Evolutionary conservation across 129 eudicot species (phyloP).

Genomic region (Ambrosia artemisiifolia): DNA sequence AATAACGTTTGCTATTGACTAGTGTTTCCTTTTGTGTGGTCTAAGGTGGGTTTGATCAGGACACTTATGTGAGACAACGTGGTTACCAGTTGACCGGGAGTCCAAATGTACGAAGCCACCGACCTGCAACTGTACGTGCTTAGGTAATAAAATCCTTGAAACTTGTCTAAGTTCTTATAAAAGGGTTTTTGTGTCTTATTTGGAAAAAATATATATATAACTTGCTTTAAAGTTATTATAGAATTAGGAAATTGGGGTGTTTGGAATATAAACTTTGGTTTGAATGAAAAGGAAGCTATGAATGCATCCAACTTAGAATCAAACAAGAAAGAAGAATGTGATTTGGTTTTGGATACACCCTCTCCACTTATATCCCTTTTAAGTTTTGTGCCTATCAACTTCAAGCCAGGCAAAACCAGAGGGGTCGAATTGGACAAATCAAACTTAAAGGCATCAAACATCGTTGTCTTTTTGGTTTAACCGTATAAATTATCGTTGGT

Average conservation of each 20-base stretch:
- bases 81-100: background rate
- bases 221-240: background rate
- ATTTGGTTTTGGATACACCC: conserved; percentile 1
- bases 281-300: background rate
- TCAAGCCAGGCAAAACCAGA: background rate
- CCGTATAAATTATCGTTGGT: background rate
- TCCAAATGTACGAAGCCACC: conserved; percentile 18
- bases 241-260: background rate
- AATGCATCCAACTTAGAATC: background rate
- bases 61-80: background rate
- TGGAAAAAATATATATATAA: background rate
- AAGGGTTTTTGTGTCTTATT: conserved; percentile 10
- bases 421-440: background rate
- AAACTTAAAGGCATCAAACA: background rate
- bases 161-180: background rate
- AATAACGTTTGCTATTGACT: background rate
- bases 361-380: background rate
- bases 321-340: conserved; percentile 2
- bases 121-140: conserved; percentile 24
- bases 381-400: background rate
- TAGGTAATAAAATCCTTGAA: conserved; percentile 18
- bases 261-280: background rate
- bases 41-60: conserved; percentile 6
- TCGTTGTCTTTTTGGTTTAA: background rate
- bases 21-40: background rate